Evolutionary conservation across 768 basidiomycete genomes (phyloP), one percentile per base, ranked within the genome.

Genomic region (Podaxis sp.): DNA sequence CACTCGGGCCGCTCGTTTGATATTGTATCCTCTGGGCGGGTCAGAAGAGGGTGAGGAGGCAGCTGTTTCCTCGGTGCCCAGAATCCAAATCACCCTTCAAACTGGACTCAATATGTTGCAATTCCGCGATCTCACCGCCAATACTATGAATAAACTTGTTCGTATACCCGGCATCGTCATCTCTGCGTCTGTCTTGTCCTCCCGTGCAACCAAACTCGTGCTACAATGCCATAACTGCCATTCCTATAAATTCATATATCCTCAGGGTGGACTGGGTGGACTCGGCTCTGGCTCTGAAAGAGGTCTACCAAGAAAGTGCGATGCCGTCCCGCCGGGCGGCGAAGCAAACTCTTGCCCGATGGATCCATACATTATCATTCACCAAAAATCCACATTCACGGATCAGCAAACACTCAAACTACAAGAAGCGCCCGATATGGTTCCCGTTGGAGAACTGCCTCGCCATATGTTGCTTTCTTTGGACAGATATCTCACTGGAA

Each of bases 341-440:
- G 89, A 93, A 74, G 85, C 90, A 73, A 97, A 99, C 68, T 91
- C 96, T 66, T 99, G 97, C 71, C 95, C 95, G 0, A 74, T 99
- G 59, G 97, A 99, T 72, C 97, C 97, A 1, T 99, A 96, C 76
- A 82, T 95, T 57, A 96, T 99, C 71, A 80, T 98, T 15, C 97
- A 99, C 74, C 90, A 94, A 40, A 93, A 94, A 76, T 99, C 94
- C 36, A 82, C 85, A 5, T 99, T 99, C 71, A 90, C 95, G 7
- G 97, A 99, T 72, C 95, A 97, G 68, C 97, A 99, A 75, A 92
- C 87, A 11, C 82, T 99, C 68, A 99, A 99, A 73, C 84, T 99
- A 12, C 97, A 99, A 75, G 97, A 99, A 75, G 96, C 96, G 17
- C 97, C 97, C 0, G 97, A 99, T 74, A 97, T 98, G 94, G 97